Base-by-base conservation (phyloP, 192 early-diverging fungal species). In the Mortierella hygrophila region DNA sequence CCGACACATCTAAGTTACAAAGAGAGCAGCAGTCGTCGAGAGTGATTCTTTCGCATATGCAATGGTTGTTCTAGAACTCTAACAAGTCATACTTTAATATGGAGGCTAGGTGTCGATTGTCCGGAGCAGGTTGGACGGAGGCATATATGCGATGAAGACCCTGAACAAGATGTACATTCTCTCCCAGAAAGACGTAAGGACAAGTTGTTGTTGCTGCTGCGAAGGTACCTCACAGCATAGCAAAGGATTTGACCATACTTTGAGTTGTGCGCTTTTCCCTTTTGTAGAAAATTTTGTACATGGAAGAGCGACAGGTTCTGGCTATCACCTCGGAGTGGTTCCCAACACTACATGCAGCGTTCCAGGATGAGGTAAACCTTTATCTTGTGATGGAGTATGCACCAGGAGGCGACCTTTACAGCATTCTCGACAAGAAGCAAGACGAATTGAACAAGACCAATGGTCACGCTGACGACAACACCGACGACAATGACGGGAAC, bases 81-180 rank as follows among this genome's bases (percentile, higher is more conserved):
- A 52, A 52, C 16, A 20, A 52, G 15, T 21, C 49, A 46, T 21
- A 21, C 13, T 11, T 52, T 16, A 52, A 52, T 52, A 16, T 65
- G 29, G 32, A 11, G 35, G 35, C n/a, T 79, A 95, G 94, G 95
- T 98, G 23, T 95, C 94, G 60, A 94, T 98, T 46, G 97, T 98
- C 10, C 89, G 91, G 21, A 92, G 93, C 76, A 96, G 93, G 63
- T 85, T 90, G 16, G 93, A 95, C 82, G 90, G 91, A 65, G 89
- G 93, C 55, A 94, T 95, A 7, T 96, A 96, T 76, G 96, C 96
- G n/a, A 95, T 97, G 94, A 97, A 97, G 75, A 92, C 96, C 4
- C 89, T 97, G 21, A 90, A 92, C 73, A 96, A 88, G 88, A 96
- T 72, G 91, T 88, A 79, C 91, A 96, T 88, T 92, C 96, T 46